Percentiles rank a stretch among this genome's conserved stretches.
phyloP scores from a whole-genome alignment of 164 flowering plant species.

The Santalum album region DNA sequence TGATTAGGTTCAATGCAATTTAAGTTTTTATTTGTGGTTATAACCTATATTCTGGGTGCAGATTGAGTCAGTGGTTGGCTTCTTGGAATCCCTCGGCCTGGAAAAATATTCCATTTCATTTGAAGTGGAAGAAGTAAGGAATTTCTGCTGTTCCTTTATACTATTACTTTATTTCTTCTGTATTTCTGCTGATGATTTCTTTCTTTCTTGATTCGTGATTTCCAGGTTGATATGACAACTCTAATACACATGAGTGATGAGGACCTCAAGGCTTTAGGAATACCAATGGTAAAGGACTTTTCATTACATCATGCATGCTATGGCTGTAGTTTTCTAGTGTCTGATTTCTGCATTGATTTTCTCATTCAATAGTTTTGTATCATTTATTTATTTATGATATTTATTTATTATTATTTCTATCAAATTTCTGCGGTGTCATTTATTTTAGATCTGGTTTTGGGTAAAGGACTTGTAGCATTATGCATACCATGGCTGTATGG shows the following conservation, averaged over 20 bases:
- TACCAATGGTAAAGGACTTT: slow-evolving; percentile 1
- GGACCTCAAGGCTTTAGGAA: slow-evolving; percentile 1
- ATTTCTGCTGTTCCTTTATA: background rate
- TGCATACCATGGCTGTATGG: too few relatives aligned
- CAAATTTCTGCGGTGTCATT: too few relatives aligned
- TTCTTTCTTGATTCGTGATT: background rate
- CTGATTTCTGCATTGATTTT: too few relatives aligned
- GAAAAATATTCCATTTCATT: slow-evolving; percentile 2
- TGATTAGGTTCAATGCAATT: background rate
- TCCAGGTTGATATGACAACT: slow-evolving; percentile 6
- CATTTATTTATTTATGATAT: too few relatives aligned
- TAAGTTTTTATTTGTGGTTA: background rate
- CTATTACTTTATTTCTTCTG: too few relatives aligned
- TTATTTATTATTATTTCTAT: too few relatives aligned
- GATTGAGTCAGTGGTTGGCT: slow-evolving; percentile 64
- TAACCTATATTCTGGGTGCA: slow-evolving; percentile 23
- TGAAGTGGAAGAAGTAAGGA: slow-evolving; percentile 3
- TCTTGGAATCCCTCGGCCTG: slow-evolving; percentile 23
- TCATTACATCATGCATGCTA: background rate
- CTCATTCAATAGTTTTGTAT: too few relatives aligned
- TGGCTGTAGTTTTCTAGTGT: background rate
- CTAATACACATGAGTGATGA: slow-evolving; percentile 2
- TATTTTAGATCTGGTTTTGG: too few relatives aligned
- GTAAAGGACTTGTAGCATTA: too few relatives aligned
- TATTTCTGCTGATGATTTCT: too few relatives aligned